These are phyloP conservation scores for Colletotrichum abscissum DNA, from an alignment of 2,329 filamentous ascomycete genomes.

Conservation along the genomic window DNA sequence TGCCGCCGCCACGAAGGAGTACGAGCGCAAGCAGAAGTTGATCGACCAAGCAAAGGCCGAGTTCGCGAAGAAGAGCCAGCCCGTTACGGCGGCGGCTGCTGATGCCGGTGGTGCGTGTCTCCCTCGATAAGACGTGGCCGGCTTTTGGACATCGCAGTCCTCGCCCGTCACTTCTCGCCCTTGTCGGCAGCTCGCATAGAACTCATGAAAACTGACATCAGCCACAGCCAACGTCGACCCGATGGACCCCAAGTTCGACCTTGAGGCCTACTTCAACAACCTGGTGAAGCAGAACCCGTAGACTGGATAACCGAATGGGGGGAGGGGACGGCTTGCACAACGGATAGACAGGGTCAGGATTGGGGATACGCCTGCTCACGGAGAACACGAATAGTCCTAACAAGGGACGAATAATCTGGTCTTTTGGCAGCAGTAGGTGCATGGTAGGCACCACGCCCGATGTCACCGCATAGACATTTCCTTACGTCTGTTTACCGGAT, in stretches of 20 bases:
- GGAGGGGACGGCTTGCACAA: slow-evolving; percentile 42
- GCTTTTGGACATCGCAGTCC: background rate
- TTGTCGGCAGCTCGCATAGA: background rate
- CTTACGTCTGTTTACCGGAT: slow-evolving; percentile 56
- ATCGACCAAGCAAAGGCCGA: slow-evolving; percentile 94
- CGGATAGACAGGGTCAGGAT: slow-evolving; percentile 41
- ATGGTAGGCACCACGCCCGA: slow-evolving; percentile 53
- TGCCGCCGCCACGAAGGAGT: slow-evolving; percentile 81
- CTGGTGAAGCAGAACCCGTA: slow-evolving; percentile 66
- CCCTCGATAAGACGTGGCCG: background rate
- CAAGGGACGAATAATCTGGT: slow-evolving; percentile 32
- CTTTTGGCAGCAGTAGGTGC: slow-evolving; percentile 35
- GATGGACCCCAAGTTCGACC: slow-evolving; percentile 89
- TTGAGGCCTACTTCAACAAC: slow-evolving; percentile 84
- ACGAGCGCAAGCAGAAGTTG: slow-evolving; percentile 89
- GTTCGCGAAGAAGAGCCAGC: slow-evolving; percentile 81
- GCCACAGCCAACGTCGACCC: slow-evolving; percentile 77
- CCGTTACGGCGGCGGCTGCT: slow-evolving; percentile 41
- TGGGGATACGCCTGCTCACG: slow-evolving; percentile 33
- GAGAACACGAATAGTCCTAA: slow-evolving; percentile 24
- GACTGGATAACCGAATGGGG: slow-evolving; percentile 40
- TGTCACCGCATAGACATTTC: slow-evolving; percentile 63
- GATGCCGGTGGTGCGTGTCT: slow-evolving; percentile 31
- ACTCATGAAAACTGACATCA: background rate
- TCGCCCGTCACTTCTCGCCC: background rate